Conservation (phyloP, 2,329 filamentous ascomycete species). For the Sporothrix dimorphospora region DNA sequence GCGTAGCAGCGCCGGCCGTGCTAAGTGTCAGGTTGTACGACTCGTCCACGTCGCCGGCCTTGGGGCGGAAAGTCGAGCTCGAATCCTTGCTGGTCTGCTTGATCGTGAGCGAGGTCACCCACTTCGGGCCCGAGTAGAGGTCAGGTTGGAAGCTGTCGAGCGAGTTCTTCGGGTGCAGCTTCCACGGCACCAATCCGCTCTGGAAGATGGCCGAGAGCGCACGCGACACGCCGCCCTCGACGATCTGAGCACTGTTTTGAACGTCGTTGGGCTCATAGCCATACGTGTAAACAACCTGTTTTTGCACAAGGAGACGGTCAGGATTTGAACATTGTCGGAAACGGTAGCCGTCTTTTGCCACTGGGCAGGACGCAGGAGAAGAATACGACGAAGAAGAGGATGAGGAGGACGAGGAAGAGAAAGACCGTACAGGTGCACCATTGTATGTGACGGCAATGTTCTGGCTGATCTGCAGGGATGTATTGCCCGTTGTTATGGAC, state of each 20-base stretch:
- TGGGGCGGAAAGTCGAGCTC: constrained; percentile 54
- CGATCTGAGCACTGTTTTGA: constrained; percentile 56
- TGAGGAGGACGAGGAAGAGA: constrained; percentile 36
- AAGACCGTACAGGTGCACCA: constrained; percentile 57
- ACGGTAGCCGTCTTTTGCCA: constrained; percentile 15
- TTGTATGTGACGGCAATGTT: constrained; percentile 61
- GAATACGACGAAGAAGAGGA: constrained; percentile 30
- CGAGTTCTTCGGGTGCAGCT: constrained; percentile 65
- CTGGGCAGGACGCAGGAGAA: constrained; percentile 21
- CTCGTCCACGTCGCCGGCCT: constrained; percentile 70
- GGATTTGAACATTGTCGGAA: constrained; percentile 20
- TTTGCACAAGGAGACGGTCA: constrained; percentile 22
- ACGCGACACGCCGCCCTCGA: constrained; percentile 61
- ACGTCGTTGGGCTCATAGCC: constrained; percentile 48
- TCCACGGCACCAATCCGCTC: constrained; percentile 76
- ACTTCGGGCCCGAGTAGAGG: constrained; percentile 47
- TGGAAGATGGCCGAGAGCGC: constrained; percentile 67
- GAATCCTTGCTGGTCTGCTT: constrained; percentile 61
- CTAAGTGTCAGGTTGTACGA: constrained; percentile 70
- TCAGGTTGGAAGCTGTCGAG: constrained; percentile 66
- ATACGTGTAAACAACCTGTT: constrained; percentile 54
- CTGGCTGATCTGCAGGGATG: constrained; percentile 57
- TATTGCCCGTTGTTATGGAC: constrained; percentile 55
- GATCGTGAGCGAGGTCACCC: constrained; percentile 64
- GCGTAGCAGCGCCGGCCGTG: constrained; percentile 60